Base-by-base conservation (phyloP, 176 grass and related monocot species). In the Alopecurus myosuroides region DNA sequence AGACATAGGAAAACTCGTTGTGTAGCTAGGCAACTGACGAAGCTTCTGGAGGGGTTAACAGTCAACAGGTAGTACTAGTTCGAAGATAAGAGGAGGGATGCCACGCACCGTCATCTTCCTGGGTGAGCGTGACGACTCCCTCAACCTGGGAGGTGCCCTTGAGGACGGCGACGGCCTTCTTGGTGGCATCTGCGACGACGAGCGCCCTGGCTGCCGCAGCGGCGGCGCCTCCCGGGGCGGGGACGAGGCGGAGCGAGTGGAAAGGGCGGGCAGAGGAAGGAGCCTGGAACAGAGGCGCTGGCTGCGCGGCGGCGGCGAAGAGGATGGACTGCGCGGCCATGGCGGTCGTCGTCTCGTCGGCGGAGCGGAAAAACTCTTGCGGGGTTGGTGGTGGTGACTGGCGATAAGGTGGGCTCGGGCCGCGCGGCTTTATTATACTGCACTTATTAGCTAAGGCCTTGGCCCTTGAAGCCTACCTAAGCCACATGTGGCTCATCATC, bases 101-200 rank as follows among this genome's bases (percentile, higher is more conserved):
- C n/a, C n/a, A n/a, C 79, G 70, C 63, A 99, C 93, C 89, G 9
- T 89, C 81, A 11, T 94, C 89, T 12, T 96, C 93, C 85, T 99
- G 97, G 36, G 77, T 67, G 33, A 99, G 93, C 17, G 91, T 92
- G 88, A 99, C 91, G 41, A 96, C 88, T 26, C 93, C 97, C 78
- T 99, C 91, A 25, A 96, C 93, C 86, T 78, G 4, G 73, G 97
- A 94, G 19, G 74, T 86, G 18, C 93, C 97, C 93, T 96, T 96
- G 75, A 96, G 91, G 23, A 96, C 89, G 31, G 91, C 97, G 33
- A 99, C 91, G 62, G 89, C 93, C 86, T 94, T 99, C 88, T 96
- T 98, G 66, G 86, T 25, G 39, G 91, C 87, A 75, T 92, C 96
- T 46, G 81, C 91, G 52, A 92, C 52, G 73, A 76, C 86, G 56